These are phyloP conservation scores for Aspergillus pseudoviridinutans DNA, from an alignment of 2,329 filamentous ascomycete genomes.

Conservation along the genomic window DNA sequence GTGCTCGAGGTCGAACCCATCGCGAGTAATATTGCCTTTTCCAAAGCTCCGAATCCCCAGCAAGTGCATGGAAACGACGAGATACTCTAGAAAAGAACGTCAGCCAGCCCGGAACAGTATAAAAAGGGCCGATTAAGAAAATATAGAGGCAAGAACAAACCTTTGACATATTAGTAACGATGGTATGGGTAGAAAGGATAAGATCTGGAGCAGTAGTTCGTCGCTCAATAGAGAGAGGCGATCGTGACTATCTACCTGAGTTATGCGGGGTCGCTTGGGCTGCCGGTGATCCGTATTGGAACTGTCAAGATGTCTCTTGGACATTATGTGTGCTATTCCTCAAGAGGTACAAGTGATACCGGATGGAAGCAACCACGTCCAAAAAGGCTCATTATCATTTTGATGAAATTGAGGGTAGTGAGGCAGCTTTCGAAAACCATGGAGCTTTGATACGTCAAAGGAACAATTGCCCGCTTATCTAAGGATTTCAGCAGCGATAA, in stretches of 20 bases:
- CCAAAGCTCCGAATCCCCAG: conserved; percentile 85
- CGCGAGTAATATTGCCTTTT: conserved; percentile 80
- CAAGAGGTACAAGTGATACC: not conserved
- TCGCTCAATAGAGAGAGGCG: conserved; percentile 72
- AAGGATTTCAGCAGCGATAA: not conserved
- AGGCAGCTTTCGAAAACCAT: not conserved
- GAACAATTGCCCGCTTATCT: conserved; percentile 5
- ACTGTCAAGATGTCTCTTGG: conserved; percentile 28
- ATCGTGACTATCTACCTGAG: conserved; percentile 43
- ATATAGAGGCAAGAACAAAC: conserved; percentile 35
- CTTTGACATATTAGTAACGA: conserved; percentile 63
- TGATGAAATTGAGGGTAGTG: not conserved
- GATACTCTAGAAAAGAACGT: conserved; percentile 46
- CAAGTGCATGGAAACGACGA: conserved; percentile 66
- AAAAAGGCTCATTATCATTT: conserved; percentile 1
- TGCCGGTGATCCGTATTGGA: conserved; percentile 16
- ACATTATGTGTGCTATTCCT: conserved; percentile 21
- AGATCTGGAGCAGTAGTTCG: conserved; percentile 79
- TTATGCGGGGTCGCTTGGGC: conserved; percentile 45
- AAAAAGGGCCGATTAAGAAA: not conserved
- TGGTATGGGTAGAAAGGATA: conserved; percentile 68
- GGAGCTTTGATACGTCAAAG: not conserved
- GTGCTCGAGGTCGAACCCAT: conserved; percentile 78
- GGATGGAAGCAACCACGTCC: not conserved
- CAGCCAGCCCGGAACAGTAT: not conserved